These are phyloP conservation scores for Sporisorium iseilematis-ciliati DNA, from an alignment of 1,284 basidiomycete species.

Conservation along the genomic window DNA sequence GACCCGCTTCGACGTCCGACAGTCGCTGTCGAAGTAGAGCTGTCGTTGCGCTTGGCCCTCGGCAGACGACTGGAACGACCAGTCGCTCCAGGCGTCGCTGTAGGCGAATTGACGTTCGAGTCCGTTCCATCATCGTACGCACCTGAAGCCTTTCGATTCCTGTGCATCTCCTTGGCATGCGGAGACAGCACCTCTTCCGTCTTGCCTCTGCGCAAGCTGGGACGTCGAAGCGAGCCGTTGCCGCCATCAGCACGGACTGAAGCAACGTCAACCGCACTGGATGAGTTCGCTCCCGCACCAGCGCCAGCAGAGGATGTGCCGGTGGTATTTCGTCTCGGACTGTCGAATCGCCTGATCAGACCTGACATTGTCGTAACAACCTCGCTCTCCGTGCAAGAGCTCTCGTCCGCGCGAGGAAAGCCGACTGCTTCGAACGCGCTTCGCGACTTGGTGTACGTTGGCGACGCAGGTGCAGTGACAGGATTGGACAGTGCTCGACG, in stretches of 20 bases:
- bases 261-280: not conserved
- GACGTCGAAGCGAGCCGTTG: constrained; percentile 33
- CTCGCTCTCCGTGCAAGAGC: constrained; percentile 62
- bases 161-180: constrained; percentile 39
- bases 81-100: not conserved
- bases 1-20: constrained; percentile 37
- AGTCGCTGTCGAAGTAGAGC: constrained; percentile 28
- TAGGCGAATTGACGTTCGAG: constrained; percentile 22
- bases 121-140: constrained; percentile 21
- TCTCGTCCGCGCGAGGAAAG: constrained; percentile 53
- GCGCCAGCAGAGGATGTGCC: constrained; percentile 11
- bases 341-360: constrained; percentile 51
- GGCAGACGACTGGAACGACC: constrained; percentile 41
- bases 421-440: constrained; percentile 20
- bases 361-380: constrained; percentile 29
- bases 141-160: constrained; percentile 23
- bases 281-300: constrained; percentile 2
- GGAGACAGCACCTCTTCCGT: constrained; percentile 62
- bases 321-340: constrained; percentile 29
- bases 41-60: constrained; percentile 42
- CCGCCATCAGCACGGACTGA: constrained; percentile 7
- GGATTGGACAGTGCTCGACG: constrained; percentile 36
- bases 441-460: constrained; percentile 36
- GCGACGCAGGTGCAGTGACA: constrained; percentile 40
- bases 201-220: constrained; percentile 79